Conservation (phyloP, 2,329 filamentous ascomycete genomes). For the Penicillium digitatum region DNA sequence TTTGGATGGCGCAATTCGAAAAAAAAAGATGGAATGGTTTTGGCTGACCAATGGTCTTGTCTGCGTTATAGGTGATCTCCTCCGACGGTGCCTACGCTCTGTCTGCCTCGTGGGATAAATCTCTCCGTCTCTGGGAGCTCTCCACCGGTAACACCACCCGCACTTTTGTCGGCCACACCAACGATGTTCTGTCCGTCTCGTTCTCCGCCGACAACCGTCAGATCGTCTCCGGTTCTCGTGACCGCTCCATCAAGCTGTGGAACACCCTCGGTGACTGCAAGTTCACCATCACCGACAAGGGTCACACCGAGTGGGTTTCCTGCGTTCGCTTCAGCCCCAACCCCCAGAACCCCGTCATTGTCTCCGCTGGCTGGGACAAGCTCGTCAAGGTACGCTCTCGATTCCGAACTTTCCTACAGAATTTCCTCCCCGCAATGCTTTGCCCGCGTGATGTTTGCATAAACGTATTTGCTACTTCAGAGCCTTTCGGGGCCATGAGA, state of each 20-base stretch:
- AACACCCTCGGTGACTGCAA: constrained; percentile 99
- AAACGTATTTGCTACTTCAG: constrained; percentile 99
- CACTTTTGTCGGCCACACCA: constrained; percentile 98
- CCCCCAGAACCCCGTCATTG: constrained; percentile 99
- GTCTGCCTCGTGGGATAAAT: constrained; percentile 99
- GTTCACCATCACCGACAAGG: constrained; percentile 99
- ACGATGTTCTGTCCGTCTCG: constrained; percentile 98
- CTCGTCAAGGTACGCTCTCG: constrained; percentile 87
- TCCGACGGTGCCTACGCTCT: constrained; percentile 99
- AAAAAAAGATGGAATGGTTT: constrained; percentile 15
- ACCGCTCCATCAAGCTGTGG: constrained; percentile 99
- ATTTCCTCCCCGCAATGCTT: constrained; percentile 15
- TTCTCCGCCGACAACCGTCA: constrained; percentile 99
- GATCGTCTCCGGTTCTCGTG: constrained; percentile 97
- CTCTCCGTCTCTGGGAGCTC: constrained; percentile 98
- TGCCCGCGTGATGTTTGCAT: constrained; percentile 84
- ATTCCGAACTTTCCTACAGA: constrained; percentile 10
- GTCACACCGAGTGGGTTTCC: constrained; percentile 99
- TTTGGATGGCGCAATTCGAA: constrained; percentile 3
- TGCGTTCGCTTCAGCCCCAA: constrained; percentile 99
- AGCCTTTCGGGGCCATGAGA: constrained; percentile 93
- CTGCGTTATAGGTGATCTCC: constrained; percentile 76
- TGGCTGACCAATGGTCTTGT: constrained; percentile 30
- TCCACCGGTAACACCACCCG: constrained; percentile 94
- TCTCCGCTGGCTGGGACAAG: constrained; percentile 98